A percentile compares a stretch with the other conserved stretches of the same genome.
phyloP scores from a whole-genome alignment of 768 basidiomycete species.

The Gelatoporia subvermispora region DNA sequence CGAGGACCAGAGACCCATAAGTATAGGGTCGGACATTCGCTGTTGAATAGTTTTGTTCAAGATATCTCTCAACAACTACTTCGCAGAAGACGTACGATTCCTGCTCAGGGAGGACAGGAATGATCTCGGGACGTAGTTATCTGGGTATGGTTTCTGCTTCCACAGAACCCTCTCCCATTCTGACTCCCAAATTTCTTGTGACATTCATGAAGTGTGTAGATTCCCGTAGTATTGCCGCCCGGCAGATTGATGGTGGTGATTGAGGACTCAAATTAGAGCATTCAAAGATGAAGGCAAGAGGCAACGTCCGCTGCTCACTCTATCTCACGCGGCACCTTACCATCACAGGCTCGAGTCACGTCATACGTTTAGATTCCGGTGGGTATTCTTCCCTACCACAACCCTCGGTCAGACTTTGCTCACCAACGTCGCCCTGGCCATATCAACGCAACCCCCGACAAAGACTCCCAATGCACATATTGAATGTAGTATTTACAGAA shows the following conservation, averaged over 20 bases:
- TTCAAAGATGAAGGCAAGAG: background rate
- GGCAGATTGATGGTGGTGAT: conserved; percentile 4
- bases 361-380: too few species aligned
- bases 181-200: conserved; percentile 40
- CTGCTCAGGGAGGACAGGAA: conserved; percentile 76
- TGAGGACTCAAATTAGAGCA: background rate
- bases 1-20: conserved; percentile 66
- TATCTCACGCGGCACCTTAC: too few species aligned
- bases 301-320: too few species aligned
- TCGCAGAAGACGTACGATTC: conserved; percentile 56
- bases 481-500: too few species aligned
- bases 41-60: conserved; percentile 21
- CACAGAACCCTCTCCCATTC: conserved; percentile 76
- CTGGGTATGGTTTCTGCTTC: conserved; percentile 70
- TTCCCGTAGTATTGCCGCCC: conserved; percentile 1
- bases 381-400: too few species aligned
- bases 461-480: too few species aligned
- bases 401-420: too few species aligned
- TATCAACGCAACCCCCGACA: too few species aligned
- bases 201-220: conserved; percentile 21
- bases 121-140: conserved; percentile 78
- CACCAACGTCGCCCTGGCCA: too few species aligned
- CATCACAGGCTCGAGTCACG: too few species aligned
- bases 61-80: conserved; percentile 6
- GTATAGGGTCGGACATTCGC: conserved; percentile 80